Percentiles rank a stretch among this genome's conserved stretches.
phyloP scores from a whole-genome alignment of 2,329 filamentous ascomycete species.

The Diaporthe destruens region DNA sequence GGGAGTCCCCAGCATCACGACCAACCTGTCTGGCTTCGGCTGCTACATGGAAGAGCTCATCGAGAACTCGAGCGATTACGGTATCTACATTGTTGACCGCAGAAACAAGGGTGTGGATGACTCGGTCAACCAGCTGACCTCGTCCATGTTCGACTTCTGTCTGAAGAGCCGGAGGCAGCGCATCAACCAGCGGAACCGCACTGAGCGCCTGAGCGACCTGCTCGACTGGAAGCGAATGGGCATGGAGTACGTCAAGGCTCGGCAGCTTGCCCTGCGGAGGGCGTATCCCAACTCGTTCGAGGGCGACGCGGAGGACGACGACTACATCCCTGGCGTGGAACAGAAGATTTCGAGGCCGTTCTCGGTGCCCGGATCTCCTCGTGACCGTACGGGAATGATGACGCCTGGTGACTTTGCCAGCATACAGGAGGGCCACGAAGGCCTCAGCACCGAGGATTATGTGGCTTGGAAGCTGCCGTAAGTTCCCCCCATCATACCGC shows the following conservation, averaged over 20 bases:
- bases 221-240: conserved; percentile 99
- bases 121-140: conserved; percentile 93
- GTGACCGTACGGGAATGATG: conserved; percentile 96
- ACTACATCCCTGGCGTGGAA: conserved; percentile 92
- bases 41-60: conserved; percentile 99
- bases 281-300: conserved; percentile 91
- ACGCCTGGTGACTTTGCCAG: conserved; percentile 98
- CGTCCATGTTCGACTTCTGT: conserved; percentile 94
- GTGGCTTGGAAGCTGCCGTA: conserved; percentile 98
- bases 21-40: conserved; percentile 96
- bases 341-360: conserved; percentile 96
- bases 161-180: conserved; percentile 94
- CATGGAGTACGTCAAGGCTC: conserved; percentile 98
- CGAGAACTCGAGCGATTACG: conserved; percentile 97
- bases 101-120: conserved; percentile 96
- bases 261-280: conserved; percentile 89
- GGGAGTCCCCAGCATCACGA: conserved; percentile 98
- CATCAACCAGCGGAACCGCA: conserved; percentile 98
- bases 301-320: conserved; percentile 79
- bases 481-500: conserved; percentile 61
- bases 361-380: conserved; percentile 92
- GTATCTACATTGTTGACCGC: conserved; percentile 98
- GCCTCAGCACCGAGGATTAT: conserved; percentile 95
- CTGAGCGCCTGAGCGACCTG: conserved; percentile 92
- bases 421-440: conserved; percentile 93